These are phyloP conservation scores for Mycena venus DNA, from an alignment of 768 basidiomycete species.

Conservation along the genomic window DNA sequence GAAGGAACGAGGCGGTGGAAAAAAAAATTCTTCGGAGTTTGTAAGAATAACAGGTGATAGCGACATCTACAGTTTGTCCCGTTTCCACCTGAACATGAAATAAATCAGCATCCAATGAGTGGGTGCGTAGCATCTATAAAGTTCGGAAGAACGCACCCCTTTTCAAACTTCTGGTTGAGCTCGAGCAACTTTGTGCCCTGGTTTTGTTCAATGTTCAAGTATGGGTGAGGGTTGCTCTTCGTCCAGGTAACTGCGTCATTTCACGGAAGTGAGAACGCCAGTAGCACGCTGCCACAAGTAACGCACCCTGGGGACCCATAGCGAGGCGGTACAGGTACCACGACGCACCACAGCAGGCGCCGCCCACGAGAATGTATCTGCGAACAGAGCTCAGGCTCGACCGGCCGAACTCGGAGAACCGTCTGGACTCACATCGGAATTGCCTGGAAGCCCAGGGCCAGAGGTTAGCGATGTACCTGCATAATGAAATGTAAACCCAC, in stretches of 20 bases:
- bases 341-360: constrained; percentile 66
- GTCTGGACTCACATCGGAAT: constrained; percentile 62
- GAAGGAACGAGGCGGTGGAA: not conserved
- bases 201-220: constrained; percentile 83
- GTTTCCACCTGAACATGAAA: constrained; percentile 70
- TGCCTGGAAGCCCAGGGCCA: constrained; percentile 48
- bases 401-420: not conserved
- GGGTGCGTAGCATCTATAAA: too few relatives aligned
- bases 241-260: constrained; percentile 63
- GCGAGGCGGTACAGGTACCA: constrained; percentile 75
- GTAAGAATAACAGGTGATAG: constrained; percentile 24
- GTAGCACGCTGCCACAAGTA: not conserved
- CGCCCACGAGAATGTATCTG: constrained; percentile 67
- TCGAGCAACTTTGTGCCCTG: constrained; percentile 80
- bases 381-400: constrained; percentile 1
- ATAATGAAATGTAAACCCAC: constrained; percentile 49
- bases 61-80: constrained; percentile 73
- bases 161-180: constrained; percentile 82
- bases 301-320: constrained; percentile 66
- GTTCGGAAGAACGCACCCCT: constrained; percentile 64
- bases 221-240: constrained; percentile 87
- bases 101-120: constrained; percentile 15
- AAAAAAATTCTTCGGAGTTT: not conserved
- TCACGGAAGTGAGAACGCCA: constrained; percentile 5
- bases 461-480: constrained; percentile 11